phyloP scores from a whole-genome alignment of 1,284 basidiomycete genomes.

The Irpex lacteus region DNA sequence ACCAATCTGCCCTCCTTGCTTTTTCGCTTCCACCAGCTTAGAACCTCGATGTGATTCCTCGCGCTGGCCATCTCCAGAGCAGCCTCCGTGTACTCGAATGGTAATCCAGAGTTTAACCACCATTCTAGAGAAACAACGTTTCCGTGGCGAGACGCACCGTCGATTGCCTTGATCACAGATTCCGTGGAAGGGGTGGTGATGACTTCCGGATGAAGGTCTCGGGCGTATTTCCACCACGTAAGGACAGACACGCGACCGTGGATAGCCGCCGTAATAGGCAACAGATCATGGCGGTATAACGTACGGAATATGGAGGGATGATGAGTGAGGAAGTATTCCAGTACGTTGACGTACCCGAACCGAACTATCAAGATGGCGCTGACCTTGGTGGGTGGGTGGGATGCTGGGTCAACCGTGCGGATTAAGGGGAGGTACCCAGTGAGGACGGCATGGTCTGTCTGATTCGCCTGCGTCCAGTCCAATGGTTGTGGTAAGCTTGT shows the following conservation, averaged over 20 bases:
- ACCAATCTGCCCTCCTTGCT: constrained; percentile 36
- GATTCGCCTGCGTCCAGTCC: constrained; percentile 68
- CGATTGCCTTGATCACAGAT: constrained; percentile 61
- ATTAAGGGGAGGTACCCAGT: constrained; percentile 58
- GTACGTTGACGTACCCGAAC: constrained; percentile 71
- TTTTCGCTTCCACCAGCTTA: constrained; percentile 74
- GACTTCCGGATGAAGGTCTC: constrained; percentile 54
- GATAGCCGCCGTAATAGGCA: constrained; percentile 71
- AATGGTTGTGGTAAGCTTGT: constrained; percentile 62
- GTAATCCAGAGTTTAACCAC: constrained; percentile 59
- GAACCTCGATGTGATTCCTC: constrained; percentile 65
- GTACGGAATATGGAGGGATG: constrained; percentile 61
- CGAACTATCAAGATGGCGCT: constrained; percentile 66
- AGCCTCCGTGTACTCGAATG: constrained; percentile 70
- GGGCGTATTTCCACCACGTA: constrained; percentile 74
- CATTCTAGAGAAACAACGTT: constrained; percentile 66
- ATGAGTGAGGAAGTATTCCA: constrained; percentile 65
- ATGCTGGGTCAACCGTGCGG: constrained; percentile 50
- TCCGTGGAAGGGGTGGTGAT: constrained; percentile 48
- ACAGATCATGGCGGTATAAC: constrained; percentile 60
- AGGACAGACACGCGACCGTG: constrained; percentile 72
- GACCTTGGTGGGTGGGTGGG: constrained; percentile 60
- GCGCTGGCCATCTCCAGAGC: constrained; percentile 75
- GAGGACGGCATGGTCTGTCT: constrained; percentile 67
- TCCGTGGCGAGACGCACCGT: constrained; percentile 70